Percentiles rank a stretch among this genome's conserved stretches.
Conservation (phyloP, 2,329 filamentous ascomycete genomes). For the Rhinocladiella similis region DNA sequence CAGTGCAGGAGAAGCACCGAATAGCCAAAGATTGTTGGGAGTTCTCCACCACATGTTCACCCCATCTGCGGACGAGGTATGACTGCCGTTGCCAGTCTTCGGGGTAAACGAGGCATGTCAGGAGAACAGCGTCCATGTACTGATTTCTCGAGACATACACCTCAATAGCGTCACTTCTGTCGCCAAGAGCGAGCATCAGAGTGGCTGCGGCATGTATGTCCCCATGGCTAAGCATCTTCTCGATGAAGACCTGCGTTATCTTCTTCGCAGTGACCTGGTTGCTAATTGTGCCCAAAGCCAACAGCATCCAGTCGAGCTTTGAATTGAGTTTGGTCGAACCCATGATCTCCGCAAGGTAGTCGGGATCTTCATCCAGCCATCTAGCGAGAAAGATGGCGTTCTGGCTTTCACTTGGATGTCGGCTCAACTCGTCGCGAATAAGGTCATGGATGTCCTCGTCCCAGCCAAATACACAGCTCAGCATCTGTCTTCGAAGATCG, state of each 20-base stretch:
- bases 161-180: conserved; percentile 92
- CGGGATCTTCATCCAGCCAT: conserved; percentile 86
- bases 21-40: conserved; percentile 89
- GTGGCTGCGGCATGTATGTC: conserved; percentile 91
- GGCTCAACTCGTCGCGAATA: conserved; percentile 75
- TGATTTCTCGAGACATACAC: conserved; percentile 89
- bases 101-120: conserved; percentile 81
- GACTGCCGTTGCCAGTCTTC: conserved; percentile 88
- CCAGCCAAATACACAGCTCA: conserved; percentile 94
- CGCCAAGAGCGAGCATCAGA: conserved; percentile 88
- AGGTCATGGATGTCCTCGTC: conserved; percentile 78
- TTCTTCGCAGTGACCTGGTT: conserved; percentile 79
- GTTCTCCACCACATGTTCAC: conserved; percentile 83
- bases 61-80: conserved; percentile 89
- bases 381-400: conserved; percentile 81
- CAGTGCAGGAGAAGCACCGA: conserved; percentile 88
- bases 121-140: conserved; percentile 88
- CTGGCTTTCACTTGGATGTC: conserved; percentile 71
- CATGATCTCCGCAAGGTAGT: conserved; percentile 72
- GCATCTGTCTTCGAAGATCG: conserved; percentile 84
- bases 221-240: conserved; percentile 82
- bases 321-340: conserved; percentile 80
- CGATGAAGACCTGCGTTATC: conserved; percentile 85
- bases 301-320: conserved; percentile 93
- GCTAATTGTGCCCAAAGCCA: conserved; percentile 87